Base-by-base conservation (phyloP, 2,329 filamentous ascomycete genomes). In the Penicillium sp. region DNA sequence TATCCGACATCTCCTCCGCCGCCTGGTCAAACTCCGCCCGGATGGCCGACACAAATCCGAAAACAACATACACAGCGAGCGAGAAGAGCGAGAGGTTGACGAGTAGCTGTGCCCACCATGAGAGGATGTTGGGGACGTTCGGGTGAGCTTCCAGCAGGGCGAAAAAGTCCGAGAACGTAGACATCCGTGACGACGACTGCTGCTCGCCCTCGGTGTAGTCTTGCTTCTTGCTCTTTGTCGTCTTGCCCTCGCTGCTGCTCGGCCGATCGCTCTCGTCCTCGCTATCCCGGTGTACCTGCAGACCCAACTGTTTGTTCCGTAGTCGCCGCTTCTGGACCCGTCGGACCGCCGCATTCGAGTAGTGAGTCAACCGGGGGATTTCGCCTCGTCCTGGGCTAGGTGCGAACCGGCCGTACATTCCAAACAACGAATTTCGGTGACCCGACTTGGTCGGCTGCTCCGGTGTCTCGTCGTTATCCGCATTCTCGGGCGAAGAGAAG, bases 21-120 rank as follows among this genome's bases (percentile, higher is more conserved):
- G 90, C 91, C 56, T 90, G 86, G 64, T 88, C 83, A 38, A 97
- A 89, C 74, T 97, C 93, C 26, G 85, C 83, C 15, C 88, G 88
- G 56, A 95, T 87, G 8, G 91, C 90, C 15, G 84, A 81, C 66
- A 91, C 86, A 68, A 92, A 85, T 1, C 85, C 83, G 79, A 89
- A 92, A 38, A 91, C 82, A 48, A 92, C 81, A 75, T 90, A 94
- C 46, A 84, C 79, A 4, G 78, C 76, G 1, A 83, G 69, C 13
- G 75, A 75, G 38, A 83, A 80, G 26, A 86, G 74, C 55, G 81
- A 78, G 49, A 81, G 69, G 61, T 85, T 85, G 60, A 85, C 80
- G 38, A 80, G 70, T 51, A 90, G 79, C 71, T 90, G 88, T 13
- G 87, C 83, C 78, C 89, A 91, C 77, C 83, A 88, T 19, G 87